Percentiles rank a stretch among this genome's conserved stretches.
phyloP scores from a whole-genome alignment of 805 yeast genomes.

The Yamadazyma sp. region DNA sequence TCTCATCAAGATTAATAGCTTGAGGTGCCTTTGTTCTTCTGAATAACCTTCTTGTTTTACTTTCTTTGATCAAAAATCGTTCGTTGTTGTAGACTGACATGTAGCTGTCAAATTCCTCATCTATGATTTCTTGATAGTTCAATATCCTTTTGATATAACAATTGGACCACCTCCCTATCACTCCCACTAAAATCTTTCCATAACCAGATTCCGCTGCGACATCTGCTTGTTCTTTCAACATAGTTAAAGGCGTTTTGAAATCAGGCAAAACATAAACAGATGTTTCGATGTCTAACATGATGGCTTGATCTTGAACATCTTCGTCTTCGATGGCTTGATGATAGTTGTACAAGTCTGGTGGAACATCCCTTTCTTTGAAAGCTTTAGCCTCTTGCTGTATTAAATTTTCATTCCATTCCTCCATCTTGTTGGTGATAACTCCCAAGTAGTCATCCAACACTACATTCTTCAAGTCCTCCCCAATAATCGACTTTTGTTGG shows the following conservation, averaged over 20 bases:
- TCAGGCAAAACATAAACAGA: slow-evolving; percentile 66
- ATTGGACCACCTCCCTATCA: slow-evolving; percentile 66
- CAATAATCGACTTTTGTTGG: slow-evolving; percentile 56
- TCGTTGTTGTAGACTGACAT: slow-evolving; percentile 44
- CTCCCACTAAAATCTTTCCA: slow-evolving; percentile 76
- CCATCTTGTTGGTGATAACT: slow-evolving; percentile 69
- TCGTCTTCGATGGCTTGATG: slow-evolving; percentile 40
- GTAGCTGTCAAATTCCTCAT: slow-evolving; percentile 41
- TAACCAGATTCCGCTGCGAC: slow-evolving; percentile 85
- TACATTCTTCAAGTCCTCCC: slow-evolving; percentile 69
- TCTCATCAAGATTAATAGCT: slow-evolving; percentile 34
- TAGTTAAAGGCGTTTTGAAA: slow-evolving; percentile 72
- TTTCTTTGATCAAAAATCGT: slow-evolving; percentile 43
- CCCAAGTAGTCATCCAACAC: slow-evolving; percentile 77
- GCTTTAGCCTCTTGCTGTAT: slow-evolving; percentile 63
- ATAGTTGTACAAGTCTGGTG: slow-evolving; percentile 75
- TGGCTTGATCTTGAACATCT: slow-evolving; percentile 33
- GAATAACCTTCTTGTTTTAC: slow-evolving; percentile 38
- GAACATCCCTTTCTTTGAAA: slow-evolving; percentile 62
- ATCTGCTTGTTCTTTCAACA: slow-evolving; percentile 87
- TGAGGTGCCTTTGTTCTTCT: slow-evolving; percentile 18
- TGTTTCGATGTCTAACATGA: slow-evolving; percentile 38
- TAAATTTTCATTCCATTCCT: slow-evolving; percentile 79
- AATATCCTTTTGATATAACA: slow-evolving; percentile 61
- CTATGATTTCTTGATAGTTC: slow-evolving; percentile 58